These are phyloP conservation scores for Paratinospora sagittata DNA, from an alignment of 164 flowering plant species.

Conservation along the genomic window DNA sequence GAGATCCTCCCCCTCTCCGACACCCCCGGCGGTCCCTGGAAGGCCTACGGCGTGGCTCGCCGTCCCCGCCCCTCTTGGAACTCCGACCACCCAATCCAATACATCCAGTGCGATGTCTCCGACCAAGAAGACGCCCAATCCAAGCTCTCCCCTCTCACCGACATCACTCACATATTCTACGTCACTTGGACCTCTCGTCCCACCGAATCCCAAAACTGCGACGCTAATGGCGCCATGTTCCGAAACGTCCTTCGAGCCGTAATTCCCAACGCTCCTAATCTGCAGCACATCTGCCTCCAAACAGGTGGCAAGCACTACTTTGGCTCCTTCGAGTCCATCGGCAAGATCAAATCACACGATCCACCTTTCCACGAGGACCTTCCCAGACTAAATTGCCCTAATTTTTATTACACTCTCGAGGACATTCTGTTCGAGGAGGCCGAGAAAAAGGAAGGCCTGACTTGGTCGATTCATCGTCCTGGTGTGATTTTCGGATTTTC, in stretches of 20 bases:
- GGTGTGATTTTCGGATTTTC: slow-evolving; percentile 60
- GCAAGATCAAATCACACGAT: slow-evolving; percentile 37
- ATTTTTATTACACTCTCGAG: slow-evolving; percentile 56
- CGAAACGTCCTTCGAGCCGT: slow-evolving; percentile 53
- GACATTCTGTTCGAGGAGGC: slow-evolving; percentile 54
- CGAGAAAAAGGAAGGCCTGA: slow-evolving; percentile 38
- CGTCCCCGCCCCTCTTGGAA: no score
- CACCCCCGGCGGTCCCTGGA: no score
- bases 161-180: no score
- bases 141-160: no score
- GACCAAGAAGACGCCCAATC: no score
- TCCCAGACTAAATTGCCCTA: slow-evolving; percentile 46
- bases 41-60: no score
- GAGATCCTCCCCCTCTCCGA: no score
- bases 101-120: no score
- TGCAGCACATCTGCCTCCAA: slow-evolving; percentile 61
- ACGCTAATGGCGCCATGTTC: no score
- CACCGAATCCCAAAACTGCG: no score
- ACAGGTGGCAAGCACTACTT: slow-evolving; percentile 63
- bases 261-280: slow-evolving; percentile 54
- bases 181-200: no score
- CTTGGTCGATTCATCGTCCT: slow-evolving; percentile 75
- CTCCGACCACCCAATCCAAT: no score
- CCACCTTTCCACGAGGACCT: slow-evolving; percentile 67
- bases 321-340: slow-evolving; percentile 42